A percentile compares a stretch with the other conserved stretches of the same genome.
Evolutionary conservation across 345 rosid species (phyloP).

Genomic region (Eucalyptus camaldulensis): DNA sequence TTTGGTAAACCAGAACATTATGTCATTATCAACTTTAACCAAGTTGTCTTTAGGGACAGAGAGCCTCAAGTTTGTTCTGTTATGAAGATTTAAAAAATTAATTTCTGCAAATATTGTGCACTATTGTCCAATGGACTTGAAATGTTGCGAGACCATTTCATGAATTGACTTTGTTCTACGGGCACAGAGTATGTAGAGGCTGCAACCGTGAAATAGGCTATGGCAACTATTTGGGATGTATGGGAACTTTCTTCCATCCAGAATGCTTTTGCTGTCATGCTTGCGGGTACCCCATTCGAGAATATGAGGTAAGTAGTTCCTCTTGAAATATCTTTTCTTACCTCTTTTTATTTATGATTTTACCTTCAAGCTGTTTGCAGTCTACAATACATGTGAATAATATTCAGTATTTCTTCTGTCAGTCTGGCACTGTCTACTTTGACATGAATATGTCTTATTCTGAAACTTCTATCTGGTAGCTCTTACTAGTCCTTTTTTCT

Average conservation of each 20-base stretch:
- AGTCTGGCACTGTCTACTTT: background rate
- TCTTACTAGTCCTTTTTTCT: conserved; percentile 6
- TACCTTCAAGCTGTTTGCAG: background rate
- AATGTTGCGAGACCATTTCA: background rate
- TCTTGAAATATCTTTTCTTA: background rate
- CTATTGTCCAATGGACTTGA: background rate
- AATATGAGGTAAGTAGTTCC: conserved; percentile 47
- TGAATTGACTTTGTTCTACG: background rate
- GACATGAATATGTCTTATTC: background rate
- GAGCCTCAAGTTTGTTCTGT: background rate
- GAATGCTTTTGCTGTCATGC: conserved; percentile 74
- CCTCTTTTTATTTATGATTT: background rate
- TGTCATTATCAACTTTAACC: background rate
- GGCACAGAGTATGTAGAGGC: conserved; percentile 61
- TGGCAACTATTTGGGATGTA: conserved; percentile 74
- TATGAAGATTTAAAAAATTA: background rate
- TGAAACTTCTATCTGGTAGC: background rate
- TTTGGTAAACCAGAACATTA: background rate
- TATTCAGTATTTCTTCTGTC: too few species aligned
- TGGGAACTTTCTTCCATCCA: conserved; percentile 83
- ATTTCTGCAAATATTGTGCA: background rate
- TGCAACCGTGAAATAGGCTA: conserved; percentile 54
- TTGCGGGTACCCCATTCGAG: conserved; percentile 64
- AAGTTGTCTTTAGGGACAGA: background rate
- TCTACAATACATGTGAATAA: background rate